These are phyloP conservation scores for Malassezia obtusa DNA, from an alignment of 1,284 basidiomycete species.

Conservation along the genomic window DNA sequence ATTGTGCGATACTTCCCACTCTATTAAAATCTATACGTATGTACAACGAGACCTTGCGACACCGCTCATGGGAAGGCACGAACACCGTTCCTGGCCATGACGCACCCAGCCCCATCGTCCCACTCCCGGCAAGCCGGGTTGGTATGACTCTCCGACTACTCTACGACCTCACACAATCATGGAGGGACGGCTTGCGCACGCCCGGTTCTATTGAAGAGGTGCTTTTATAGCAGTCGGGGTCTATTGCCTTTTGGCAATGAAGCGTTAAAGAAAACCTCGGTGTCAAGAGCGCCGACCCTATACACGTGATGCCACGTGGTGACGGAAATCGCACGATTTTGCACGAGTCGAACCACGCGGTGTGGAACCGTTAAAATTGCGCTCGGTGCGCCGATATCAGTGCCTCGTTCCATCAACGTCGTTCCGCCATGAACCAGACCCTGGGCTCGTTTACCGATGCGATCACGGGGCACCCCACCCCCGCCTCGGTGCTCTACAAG, in stretches of 20 bases:
- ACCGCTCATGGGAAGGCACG: constrained; percentile 13
- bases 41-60: constrained; percentile 23
- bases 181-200: not conserved
- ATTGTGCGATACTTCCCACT: not conserved
- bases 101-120: constrained; percentile 22
- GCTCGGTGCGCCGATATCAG: not conserved
- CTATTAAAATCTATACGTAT: no score
- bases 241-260: constrained; percentile 18
- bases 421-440: constrained; percentile 7
- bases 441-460: constrained; percentile 5
- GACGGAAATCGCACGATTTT: constrained; percentile 16
- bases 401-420: not conserved
- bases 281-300: no score
- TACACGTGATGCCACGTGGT: constrained; percentile 8
- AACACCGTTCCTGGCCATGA: constrained; percentile 14
- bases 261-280: constrained; percentile 15
- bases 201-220: constrained; percentile 18
- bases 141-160: constrained; percentile 18
- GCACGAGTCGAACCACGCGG: constrained; percentile 1
- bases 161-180: constrained; percentile 23
- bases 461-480: constrained; percentile 21
- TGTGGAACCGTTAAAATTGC: not conserved
- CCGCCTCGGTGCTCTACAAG: constrained; percentile 49
- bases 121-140: constrained; percentile 13
- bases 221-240: constrained; percentile 20